A percentile compares a stretch with the other conserved stretches of the same genome.
These are phyloP conservation scores for Allantophomopsis cytisporea DNA, from an alignment of 2,329 filamentous ascomycete species.

Conservation along the genomic window DNA sequence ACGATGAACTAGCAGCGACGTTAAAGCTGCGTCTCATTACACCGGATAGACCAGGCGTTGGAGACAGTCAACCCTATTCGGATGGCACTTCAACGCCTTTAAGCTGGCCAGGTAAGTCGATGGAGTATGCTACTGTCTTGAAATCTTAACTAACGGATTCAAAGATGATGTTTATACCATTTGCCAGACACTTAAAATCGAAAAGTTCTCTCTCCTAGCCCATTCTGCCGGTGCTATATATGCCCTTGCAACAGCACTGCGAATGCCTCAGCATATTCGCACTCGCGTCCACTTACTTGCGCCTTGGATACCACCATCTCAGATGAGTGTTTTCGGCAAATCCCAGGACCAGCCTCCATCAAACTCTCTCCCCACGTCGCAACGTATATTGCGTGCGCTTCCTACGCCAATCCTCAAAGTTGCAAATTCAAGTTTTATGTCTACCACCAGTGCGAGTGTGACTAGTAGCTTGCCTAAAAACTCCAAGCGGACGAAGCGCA, in stretches of 20 bases:
- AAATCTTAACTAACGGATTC: background rate
- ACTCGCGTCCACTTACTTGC: constrained; percentile 89
- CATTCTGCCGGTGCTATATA: constrained; percentile 98
- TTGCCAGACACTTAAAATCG: constrained; percentile 82
- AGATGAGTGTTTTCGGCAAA: constrained; percentile 67
- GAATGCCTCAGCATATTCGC: constrained; percentile 91
- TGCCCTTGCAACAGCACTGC: constrained; percentile 82
- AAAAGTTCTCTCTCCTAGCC: constrained; percentile 89
- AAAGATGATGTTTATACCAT: constrained; percentile 79
- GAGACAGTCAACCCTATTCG: constrained; percentile 75
- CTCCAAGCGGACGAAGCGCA: constrained; percentile 45
- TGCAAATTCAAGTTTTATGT: constrained; percentile 93
- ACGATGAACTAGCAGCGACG: constrained; percentile 85
- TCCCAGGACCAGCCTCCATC: constrained; percentile 63
- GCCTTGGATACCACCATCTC: constrained; percentile 93
- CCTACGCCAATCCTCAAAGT: constrained; percentile 86
- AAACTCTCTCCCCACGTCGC: constrained; percentile 79
- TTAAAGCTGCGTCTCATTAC: constrained; percentile 85
- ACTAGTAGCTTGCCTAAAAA: constrained; percentile 60
- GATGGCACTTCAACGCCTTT: constrained; percentile 77
- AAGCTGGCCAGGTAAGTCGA: constrained; percentile 72
- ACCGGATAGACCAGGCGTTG: constrained; percentile 84
- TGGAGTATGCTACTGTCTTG: background rate
- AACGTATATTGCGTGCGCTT: constrained; percentile 78
- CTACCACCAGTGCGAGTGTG: constrained; percentile 75